These are phyloP conservation scores for Theobroma cacao DNA, from an alignment of 345 rosid species.

Conservation along the genomic window DNA sequence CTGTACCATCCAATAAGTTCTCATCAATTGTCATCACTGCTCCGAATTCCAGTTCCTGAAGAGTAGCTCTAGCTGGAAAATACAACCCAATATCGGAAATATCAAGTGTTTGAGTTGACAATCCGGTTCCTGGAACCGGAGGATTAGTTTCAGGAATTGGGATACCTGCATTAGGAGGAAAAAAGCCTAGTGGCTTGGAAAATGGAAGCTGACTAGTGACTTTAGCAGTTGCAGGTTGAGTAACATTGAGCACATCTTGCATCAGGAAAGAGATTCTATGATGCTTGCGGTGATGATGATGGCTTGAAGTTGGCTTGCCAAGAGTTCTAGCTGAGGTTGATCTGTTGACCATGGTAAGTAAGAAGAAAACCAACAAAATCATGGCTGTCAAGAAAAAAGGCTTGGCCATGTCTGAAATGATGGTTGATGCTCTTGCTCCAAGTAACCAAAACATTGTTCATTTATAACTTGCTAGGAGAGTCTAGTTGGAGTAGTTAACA, in stretches of 20 bases:
- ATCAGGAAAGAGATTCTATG: slow-evolving; percentile 45
- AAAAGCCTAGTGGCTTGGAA: slow-evolving; percentile 23
- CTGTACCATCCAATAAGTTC: slow-evolving; percentile 24
- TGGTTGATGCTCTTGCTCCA: background rate
- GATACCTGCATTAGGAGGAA: slow-evolving; percentile 46
- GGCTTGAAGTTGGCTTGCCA: slow-evolving; percentile 14
- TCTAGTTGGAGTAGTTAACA: slow-evolving; percentile 16
- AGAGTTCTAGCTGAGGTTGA: slow-evolving; percentile 39
- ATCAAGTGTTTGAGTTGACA: slow-evolving; percentile 28
- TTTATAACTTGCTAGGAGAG: slow-evolving; percentile 11
- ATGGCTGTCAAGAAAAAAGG: background rate
- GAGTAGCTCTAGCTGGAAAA: slow-evolving; percentile 41
- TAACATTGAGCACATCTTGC: slow-evolving; percentile 40
- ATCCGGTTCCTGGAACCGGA: slow-evolving; percentile 6
- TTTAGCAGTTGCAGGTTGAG: slow-evolving; percentile 25
- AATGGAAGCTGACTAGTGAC: slow-evolving; percentile 40
- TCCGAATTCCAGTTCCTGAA: slow-evolving; percentile 49
- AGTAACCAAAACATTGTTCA: background rate
- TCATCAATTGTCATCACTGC: slow-evolving; percentile 32
- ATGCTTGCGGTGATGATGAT: slow-evolving; percentile 12
- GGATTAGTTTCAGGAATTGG: slow-evolving; percentile 33
- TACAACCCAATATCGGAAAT: slow-evolving; percentile 23
- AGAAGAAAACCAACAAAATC: slow-evolving; percentile 11
- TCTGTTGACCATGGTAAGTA: slow-evolving; percentile 14
- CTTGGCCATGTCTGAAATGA: slow-evolving; percentile 12